Conservation (phyloP, 2,329 filamentous ascomycete species). For the Acrodontium crateriforme region DNA sequence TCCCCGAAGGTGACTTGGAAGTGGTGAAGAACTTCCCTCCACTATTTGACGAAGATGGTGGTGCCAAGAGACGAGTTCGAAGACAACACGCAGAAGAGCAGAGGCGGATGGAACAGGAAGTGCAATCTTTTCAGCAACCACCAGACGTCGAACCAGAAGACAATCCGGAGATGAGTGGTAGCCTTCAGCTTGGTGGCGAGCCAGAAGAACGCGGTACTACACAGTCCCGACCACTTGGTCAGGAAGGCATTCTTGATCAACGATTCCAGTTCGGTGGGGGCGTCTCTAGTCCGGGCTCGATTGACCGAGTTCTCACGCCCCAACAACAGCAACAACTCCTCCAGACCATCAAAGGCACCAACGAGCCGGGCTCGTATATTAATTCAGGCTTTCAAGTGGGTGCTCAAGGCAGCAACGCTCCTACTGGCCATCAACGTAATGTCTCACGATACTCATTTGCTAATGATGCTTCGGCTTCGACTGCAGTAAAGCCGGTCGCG, state of each 20-base stretch:
- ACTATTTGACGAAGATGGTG: constrained; percentile 70
- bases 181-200: constrained; percentile 80
- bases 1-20: constrained; percentile 35
- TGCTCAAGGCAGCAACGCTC: constrained; percentile 31
- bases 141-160: constrained; percentile 48
- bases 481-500: constrained; percentile 60
- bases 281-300: constrained; percentile 45
- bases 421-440: constrained; percentile 60
- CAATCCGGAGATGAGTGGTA: constrained; percentile 61
- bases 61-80: constrained; percentile 65
- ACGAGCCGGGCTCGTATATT: constrained; percentile 29
- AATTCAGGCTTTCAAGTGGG: constrained; percentile 33
- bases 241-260: constrained; percentile 18
- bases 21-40: constrained; percentile 51
- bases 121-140: constrained; percentile 37
- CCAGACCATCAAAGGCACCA: constrained; percentile 38
- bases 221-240: constrained; percentile 54
- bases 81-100: constrained; percentile 47
- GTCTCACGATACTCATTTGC: constrained; percentile 79
- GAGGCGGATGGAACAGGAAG: constrained; percentile 39
- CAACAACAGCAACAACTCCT: constrained; percentile 65
- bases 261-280: constrained; percentile 18
- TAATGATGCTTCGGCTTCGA: constrained; percentile 52
- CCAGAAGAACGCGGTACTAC: constrained; percentile 64
- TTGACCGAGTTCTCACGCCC: constrained; percentile 61